A percentile compares a stretch with the other conserved stretches of the same genome.
Conservation (phyloP, 805 yeast genomes). For the Suhomyces faveliae region DNA sequence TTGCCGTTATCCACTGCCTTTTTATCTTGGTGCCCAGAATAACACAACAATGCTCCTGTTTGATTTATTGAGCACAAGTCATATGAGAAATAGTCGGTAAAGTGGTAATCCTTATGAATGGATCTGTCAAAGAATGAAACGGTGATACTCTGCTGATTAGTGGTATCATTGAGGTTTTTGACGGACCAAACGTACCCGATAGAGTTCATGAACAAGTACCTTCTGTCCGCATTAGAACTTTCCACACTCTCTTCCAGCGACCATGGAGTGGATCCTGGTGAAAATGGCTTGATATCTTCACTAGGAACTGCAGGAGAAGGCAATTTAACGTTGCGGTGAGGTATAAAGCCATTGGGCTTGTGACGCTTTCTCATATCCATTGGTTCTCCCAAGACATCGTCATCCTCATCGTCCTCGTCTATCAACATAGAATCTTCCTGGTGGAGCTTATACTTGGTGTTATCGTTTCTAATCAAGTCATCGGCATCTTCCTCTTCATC, state of each 20-base stretch:
- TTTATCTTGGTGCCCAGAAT: slow-evolving; percentile 26
- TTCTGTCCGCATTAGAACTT: slow-evolving; percentile 45
- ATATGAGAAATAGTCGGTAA: slow-evolving; percentile 68
- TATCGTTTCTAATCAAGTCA: slow-evolving; percentile 14
- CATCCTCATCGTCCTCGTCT: slow-evolving; percentile 30
- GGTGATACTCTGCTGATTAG: slow-evolving; percentile 62
- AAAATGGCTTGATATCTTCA: slow-evolving; percentile 56
- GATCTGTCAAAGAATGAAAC: slow-evolving; percentile 84
- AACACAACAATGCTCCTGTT: slow-evolving; percentile 61
- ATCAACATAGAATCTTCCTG: slow-evolving; percentile 37
- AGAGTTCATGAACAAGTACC: slow-evolving; percentile 78
- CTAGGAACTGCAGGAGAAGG: slow-evolving; percentile 20
- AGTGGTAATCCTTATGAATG: slow-evolving; percentile 75
- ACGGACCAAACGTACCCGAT: slow-evolving; percentile 84
- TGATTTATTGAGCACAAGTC: slow-evolving; percentile 75
- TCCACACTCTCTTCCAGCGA: slow-evolving; percentile 12
- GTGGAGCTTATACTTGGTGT: slow-evolving; percentile 18
- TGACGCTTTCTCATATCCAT: too few species aligned
- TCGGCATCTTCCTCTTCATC: slow-evolving; percentile 20
- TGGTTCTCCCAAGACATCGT: slow-evolving; percentile 12
- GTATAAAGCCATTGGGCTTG: background rate
- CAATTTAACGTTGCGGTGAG: too few species aligned
- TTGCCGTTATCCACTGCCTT: slow-evolving; percentile 33
- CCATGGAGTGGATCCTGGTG: slow-evolving; percentile 91
- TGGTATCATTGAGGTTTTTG: slow-evolving; percentile 26